These are phyloP conservation scores for Ogataea ganodermae DNA, from an alignment of 805 yeast genomes.

Conservation along the genomic window DNA sequence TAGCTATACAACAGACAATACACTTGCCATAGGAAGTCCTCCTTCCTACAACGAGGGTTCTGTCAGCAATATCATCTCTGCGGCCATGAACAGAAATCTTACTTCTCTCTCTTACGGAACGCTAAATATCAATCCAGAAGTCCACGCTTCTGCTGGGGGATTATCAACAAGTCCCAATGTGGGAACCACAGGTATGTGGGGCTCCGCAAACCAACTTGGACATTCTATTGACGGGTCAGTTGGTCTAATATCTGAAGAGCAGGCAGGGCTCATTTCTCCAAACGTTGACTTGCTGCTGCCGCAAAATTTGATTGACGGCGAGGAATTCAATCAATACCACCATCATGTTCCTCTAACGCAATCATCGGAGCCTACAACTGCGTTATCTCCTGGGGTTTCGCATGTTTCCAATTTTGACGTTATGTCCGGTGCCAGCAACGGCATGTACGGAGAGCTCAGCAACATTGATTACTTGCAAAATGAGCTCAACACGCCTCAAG, in stretches of 20 bases:
- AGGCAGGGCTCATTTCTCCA: slow-evolving; percentile 15
- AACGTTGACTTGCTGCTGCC: slow-evolving; percentile 32
- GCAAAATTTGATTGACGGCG: slow-evolving; percentile 33
- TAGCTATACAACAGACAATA: slow-evolving; percentile 14
- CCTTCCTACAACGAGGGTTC: slow-evolving; percentile 21
- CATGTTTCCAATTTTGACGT: slow-evolving; percentile 21
- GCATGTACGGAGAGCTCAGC: slow-evolving; percentile 11
- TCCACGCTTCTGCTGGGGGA: slow-evolving; percentile 13
- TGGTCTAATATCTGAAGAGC: neutral
- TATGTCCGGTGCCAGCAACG: slow-evolving; percentile 9
- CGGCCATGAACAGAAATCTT: slow-evolving; percentile 29
- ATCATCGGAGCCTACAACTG: slow-evolving; percentile 7
- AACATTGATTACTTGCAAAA: slow-evolving; percentile 12
- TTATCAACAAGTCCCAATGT: slow-evolving; percentile 17
- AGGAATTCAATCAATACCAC: slow-evolving; percentile 16
- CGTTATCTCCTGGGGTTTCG: slow-evolving; percentile 19
- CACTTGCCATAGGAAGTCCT: slow-evolving; percentile 18
- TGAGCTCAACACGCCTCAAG: slow-evolving; percentile 7
- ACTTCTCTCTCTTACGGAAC: slow-evolving; percentile 13
- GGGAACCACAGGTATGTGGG: slow-evolving; percentile 14
- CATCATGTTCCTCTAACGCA: slow-evolving; percentile 6
- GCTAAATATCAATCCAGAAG: slow-evolving; percentile 20
- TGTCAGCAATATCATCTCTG: slow-evolving; percentile 22
- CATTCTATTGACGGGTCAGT: slow-evolving; percentile 10
- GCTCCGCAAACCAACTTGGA: slow-evolving; percentile 11